phyloP scores from a whole-genome alignment of 148 eudicot genomes.

The Rhododendron mucronatum region DNA sequence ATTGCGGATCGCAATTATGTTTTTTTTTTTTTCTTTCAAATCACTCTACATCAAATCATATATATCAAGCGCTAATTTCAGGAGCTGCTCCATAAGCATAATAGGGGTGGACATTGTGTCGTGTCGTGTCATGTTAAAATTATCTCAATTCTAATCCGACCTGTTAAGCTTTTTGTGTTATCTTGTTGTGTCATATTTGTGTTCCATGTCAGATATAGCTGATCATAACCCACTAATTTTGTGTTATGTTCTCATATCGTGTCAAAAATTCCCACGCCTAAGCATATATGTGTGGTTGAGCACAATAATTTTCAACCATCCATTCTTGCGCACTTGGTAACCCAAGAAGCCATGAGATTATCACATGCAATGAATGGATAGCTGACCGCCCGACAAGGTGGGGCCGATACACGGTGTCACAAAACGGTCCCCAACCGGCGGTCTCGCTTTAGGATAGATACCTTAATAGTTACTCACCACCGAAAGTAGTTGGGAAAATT shows the following conservation, averaged over 20 bases:
- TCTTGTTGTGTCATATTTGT: too few relatives aligned
- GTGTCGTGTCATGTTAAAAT: too few relatives aligned
- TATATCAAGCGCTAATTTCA: too few relatives aligned
- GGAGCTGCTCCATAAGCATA: too few relatives aligned
- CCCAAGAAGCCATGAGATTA: not conserved
- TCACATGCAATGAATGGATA: not conserved
- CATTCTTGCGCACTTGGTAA: not conserved
- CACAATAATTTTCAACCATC: not conserved
- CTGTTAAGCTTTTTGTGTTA: too few relatives aligned
- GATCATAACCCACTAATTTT: too few relatives aligned
- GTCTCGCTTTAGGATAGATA: not conserved
- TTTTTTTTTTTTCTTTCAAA: too few relatives aligned
- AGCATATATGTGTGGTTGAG: not conserved
- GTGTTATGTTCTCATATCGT: too few relatives aligned
- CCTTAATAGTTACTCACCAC: not conserved
- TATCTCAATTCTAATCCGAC: fast-evolving
- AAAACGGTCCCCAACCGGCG: constrained; percentile 14
- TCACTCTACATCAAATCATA: too few relatives aligned
- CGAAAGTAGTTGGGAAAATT: not conserved
- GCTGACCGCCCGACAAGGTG: constrained; percentile 21
- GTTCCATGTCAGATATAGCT: fast-evolving
- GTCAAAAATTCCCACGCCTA: too few relatives aligned
- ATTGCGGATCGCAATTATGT: too few relatives aligned
- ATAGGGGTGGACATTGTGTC: too few relatives aligned
- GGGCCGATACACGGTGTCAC: constrained; percentile 11